Conservation (phyloP, 2,329 filamentous ascomycete genomes). For the Sporothrix protearum region DNA sequence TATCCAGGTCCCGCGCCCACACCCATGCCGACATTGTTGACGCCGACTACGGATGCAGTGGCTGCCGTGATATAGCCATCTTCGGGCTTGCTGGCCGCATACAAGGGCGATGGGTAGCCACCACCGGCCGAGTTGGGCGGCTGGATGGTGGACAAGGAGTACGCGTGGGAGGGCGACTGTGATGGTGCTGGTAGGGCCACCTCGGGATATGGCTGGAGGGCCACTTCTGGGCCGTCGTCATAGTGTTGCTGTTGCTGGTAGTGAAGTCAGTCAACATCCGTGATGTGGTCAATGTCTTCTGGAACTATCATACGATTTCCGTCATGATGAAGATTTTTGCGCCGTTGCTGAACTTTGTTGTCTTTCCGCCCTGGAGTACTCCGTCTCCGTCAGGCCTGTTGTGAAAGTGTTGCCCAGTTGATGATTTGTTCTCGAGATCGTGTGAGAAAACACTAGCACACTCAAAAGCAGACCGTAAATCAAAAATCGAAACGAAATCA, state of each 20-base stretch:
- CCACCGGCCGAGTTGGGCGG: not conserved
- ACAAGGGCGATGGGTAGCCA: not conserved
- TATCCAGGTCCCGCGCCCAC: not conserved
- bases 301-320: not conserved
- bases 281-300: not conserved
- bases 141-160: not conserved
- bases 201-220: constrained; percentile 20
- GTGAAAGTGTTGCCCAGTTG: not conserved
- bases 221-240: constrained; percentile 22
- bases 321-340: not conserved
- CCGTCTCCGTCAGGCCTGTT: not conserved
- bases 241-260: not conserved
- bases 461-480: not conserved
- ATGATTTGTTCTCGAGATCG: not conserved
- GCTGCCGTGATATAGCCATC: not conserved
- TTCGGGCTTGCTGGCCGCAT: not conserved
- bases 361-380: not conserved
- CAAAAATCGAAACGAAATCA: not conserved
- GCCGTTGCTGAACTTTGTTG: not conserved
- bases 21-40: not conserved
- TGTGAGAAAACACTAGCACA: not conserved
- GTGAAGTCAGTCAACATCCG: not conserved
- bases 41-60: not conserved
- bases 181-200: not conserved
- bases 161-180: not conserved